Evolutionary conservation across 2,329 filamentous ascomycete species (phyloP).

Genomic region (Sporothrix brunneoviolacea): DNA sequence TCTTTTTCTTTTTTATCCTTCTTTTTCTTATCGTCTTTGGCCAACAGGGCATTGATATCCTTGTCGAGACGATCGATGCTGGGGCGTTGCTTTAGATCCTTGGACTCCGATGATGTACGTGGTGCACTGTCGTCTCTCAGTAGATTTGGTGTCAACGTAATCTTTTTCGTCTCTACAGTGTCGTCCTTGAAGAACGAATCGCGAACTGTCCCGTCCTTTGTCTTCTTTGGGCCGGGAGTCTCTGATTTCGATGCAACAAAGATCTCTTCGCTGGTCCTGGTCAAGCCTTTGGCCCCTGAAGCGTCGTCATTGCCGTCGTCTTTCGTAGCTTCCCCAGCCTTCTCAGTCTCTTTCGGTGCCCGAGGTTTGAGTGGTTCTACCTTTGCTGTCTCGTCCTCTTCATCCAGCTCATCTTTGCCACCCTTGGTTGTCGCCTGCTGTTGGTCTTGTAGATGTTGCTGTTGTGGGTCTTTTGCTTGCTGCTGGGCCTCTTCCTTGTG

Average conservation of each 20-base stretch:
- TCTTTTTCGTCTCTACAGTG: constrained; percentile 90
- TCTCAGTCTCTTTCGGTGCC: constrained; percentile 33
- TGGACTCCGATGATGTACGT: constrained; percentile 49
- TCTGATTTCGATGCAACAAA: constrained; percentile 45
- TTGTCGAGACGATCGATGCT: constrained; percentile 73
- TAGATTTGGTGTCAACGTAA: constrained; percentile 88
- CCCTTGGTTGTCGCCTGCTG: constrained; percentile 12
- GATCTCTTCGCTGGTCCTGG: constrained; percentile 59
- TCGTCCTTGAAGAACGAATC: constrained; percentile 99
- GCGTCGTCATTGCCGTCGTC: constrained; percentile 25
- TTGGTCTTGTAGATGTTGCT: constrained; percentile 23
- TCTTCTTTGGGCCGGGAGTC: constrained; percentile 49
- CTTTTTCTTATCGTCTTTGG: constrained; percentile 68
- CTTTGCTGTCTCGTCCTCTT: constrained; percentile 46
- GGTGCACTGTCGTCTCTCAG: constrained; percentile 68
- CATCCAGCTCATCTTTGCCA: constrained; percentile 25
- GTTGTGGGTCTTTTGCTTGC: constrained; percentile 19
- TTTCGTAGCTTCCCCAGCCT: constrained; percentile 22
- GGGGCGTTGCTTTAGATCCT: constrained; percentile 48
- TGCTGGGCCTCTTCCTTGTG: constrained; percentile 29
- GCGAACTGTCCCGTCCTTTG: constrained; percentile 77
- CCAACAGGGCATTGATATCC: constrained; percentile 32
- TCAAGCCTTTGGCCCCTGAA: constrained; percentile 19
- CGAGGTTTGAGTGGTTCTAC: constrained; percentile 50
- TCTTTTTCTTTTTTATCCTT: constrained; percentile 68